These are phyloP conservation scores for Cymbopogon flexuosus DNA, from an alignment of 202 grass and related monocot species.

Conservation along the genomic window DNA sequence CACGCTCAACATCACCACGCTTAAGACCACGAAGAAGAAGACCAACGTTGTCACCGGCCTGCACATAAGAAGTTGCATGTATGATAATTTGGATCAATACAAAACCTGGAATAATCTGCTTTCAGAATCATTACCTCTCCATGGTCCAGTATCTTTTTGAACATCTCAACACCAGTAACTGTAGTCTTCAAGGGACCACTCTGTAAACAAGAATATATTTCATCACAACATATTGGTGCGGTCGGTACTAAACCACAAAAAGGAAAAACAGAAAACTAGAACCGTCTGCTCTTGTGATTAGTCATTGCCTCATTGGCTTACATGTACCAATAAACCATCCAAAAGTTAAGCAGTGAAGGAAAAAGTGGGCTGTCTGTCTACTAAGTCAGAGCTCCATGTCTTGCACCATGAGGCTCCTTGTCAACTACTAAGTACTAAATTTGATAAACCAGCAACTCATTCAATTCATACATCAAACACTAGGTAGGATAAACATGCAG, in stretches of 20 bases:
- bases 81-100: background rate
- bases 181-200: constrained; percentile 83
- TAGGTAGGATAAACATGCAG: background rate
- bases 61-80: constrained; percentile 8
- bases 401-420: background rate
- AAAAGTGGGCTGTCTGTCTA: background rate
- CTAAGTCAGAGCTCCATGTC: background rate
- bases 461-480: background rate
- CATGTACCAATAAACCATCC: background rate
- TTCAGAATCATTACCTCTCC: constrained; percentile 63
- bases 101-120: background rate
- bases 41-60: constrained; percentile 98
- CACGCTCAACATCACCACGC: constrained; percentile 84
- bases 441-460: background rate
- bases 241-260: background rate
- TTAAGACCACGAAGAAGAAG: constrained; percentile 94
- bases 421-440: background rate
- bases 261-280: background rate
- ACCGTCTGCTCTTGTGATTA: background rate
- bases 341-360: background rate
- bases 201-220: constrained; percentile 39
- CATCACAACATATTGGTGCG: background rate
- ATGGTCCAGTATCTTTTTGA: constrained; percentile 97
- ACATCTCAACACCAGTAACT: constrained; percentile 99
- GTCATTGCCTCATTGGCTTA: background rate